phyloP scores from a whole-genome alignment of 306 rosid species.

The Vigna trinervia region DNA sequence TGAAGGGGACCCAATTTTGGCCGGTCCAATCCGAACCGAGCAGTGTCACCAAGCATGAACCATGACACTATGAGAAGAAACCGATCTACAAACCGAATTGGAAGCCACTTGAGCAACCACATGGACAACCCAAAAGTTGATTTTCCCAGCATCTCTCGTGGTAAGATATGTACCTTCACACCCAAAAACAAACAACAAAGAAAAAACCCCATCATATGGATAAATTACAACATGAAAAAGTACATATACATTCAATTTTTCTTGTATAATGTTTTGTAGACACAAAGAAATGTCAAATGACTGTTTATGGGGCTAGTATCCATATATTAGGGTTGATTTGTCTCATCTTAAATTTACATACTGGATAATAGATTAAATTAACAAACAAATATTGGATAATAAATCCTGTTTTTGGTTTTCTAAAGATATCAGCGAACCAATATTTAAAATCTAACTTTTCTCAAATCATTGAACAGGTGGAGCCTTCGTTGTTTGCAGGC shows the following conservation, averaged over 20 bases:
- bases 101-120: constrained; percentile 97
- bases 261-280: neutral
- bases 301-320: neutral
- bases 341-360: too few species aligned
- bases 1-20: constrained; percentile 88
- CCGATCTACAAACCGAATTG: constrained; percentile 72
- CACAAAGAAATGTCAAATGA: neutral
- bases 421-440: too few species aligned
- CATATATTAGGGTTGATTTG: neutral
- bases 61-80: constrained; percentile 73
- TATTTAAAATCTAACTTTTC: too few species aligned
- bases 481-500: constrained; percentile 44
- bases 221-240: neutral
- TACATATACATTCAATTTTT: neutral
- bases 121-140: constrained; percentile 99
- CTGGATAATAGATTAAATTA: neutral
- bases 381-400: neutral
- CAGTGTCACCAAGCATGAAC: constrained; percentile 85
- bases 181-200: constrained; percentile 9
- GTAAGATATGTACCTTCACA: constrained; percentile 90
- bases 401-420: too few species aligned
- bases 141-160: constrained; percentile 97
- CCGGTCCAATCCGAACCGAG: constrained; percentile 81
- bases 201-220: neutral
- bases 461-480: too few species aligned